phyloP scores from a whole-genome alignment of 2,329 filamentous ascomycete genomes.

The Cyphellophora attinorum region DNA sequence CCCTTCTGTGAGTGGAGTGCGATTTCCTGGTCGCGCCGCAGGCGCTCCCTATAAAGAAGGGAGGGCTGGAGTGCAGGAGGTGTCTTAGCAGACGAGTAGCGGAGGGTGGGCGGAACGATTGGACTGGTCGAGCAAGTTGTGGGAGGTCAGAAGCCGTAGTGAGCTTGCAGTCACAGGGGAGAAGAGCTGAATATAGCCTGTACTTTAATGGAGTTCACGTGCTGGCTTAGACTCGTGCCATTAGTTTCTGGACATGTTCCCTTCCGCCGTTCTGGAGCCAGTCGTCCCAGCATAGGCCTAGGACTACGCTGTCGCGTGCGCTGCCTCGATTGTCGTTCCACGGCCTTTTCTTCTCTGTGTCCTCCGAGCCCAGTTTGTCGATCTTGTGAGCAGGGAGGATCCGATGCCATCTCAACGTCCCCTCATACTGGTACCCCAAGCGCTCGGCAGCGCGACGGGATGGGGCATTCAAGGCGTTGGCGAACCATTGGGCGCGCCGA shows the following conservation, averaged over 20 bases:
- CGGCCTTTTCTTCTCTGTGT: neutral
- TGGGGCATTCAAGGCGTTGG: slow-evolving; percentile 5
- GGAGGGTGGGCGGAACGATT: no score
- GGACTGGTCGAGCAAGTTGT: no score
- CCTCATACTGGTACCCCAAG: slow-evolving; percentile 26
- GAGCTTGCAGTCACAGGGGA: no score
- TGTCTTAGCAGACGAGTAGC: no score
- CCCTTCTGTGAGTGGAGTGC: no score
- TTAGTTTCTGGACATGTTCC: neutral
- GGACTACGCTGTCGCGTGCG: slow-evolving; percentile 5
- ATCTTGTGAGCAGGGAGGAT: slow-evolving; percentile 5
- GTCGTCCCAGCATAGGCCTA: slow-evolving; percentile 9
- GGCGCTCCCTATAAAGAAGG: no score
- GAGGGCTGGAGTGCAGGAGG: no score
- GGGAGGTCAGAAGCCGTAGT: no score
- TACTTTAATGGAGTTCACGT: no score
- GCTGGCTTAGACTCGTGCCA: no score
- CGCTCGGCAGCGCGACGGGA: slow-evolving; percentile 22
- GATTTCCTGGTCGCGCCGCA: no score
- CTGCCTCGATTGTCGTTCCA: slow-evolving; percentile 1
- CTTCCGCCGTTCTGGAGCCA: slow-evolving; percentile 3
- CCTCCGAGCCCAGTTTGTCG: neutral
- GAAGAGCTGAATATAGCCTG: no score
- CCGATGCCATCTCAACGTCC: slow-evolving; percentile 24
- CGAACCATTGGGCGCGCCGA: slow-evolving; percentile 25